These are phyloP conservation scores for Gracilaria vermiculophylla DNA, from an alignment of 23 red algal genomes.

Conservation along the genomic window DNA sequence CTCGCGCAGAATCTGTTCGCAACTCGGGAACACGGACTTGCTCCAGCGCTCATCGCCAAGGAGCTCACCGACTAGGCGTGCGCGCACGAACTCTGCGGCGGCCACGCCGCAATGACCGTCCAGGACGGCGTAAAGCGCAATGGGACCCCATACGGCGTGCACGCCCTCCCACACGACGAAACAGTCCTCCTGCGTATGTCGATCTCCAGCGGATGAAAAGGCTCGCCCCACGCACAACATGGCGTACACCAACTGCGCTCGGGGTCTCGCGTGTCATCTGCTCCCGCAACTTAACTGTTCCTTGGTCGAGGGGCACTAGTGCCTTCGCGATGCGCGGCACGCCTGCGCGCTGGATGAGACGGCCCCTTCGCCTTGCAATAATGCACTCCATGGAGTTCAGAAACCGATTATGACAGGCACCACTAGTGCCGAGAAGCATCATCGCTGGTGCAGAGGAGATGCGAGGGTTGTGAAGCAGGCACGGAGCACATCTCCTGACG, in stretches of 20 bases:
- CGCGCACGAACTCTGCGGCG: slow-evolving; percentile 14
- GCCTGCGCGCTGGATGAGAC: background rate
- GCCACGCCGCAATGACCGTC: slow-evolving; percentile 27
- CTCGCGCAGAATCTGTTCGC: background rate
- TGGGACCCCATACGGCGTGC: background rate
- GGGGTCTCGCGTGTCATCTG: background rate
- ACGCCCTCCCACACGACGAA: slow-evolving; percentile 31
- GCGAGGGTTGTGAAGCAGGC: too few relatives aligned
- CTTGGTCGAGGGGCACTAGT: too few relatives aligned
- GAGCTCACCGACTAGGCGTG: background rate
- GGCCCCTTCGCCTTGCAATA: too few relatives aligned
- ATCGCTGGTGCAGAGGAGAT: too few relatives aligned
- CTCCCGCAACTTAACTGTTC: too few relatives aligned
- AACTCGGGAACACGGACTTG: background rate
- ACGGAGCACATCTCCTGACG: too few relatives aligned
- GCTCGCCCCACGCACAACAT: slow-evolving; percentile 7
- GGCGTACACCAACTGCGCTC: background rate
- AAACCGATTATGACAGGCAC: too few relatives aligned
- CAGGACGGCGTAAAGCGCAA: slow-evolving; percentile 17
- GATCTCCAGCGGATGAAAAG: background rate
- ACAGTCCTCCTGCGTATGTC: slow-evolving; percentile 2
- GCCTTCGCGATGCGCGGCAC: background rate
- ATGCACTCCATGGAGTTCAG: too few relatives aligned
- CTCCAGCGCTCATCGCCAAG: slow-evolving; percentile 4
- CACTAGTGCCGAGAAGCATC: too few relatives aligned